Percentiles rank a stretch among this genome's conserved stretches.
These are phyloP conservation scores for Phytopythium litorale DNA, from an alignment of 352 stramenopile genomes.

Conservation along the genomic window DNA sequence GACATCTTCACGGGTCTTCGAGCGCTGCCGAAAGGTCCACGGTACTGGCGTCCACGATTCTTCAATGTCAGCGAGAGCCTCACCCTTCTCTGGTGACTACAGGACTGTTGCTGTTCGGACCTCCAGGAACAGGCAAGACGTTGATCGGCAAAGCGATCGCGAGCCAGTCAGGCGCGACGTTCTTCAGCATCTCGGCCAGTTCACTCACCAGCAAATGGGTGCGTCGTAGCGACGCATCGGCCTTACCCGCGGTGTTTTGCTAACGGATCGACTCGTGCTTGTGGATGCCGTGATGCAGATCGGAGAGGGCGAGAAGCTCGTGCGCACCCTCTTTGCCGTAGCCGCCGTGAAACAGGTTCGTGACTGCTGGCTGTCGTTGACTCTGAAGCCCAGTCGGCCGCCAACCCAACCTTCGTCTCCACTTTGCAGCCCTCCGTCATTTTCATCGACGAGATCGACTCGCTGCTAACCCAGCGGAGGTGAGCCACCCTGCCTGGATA, in stretches of 20 bases:
- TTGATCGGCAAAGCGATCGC: conserved; percentile 99
- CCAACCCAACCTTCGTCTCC: conserved; percentile 1
- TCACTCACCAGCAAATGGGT: conserved; percentile 99
- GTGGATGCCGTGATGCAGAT: conserved; percentile 59
- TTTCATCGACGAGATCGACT: conserved; percentile 99
- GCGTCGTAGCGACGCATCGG: background rate
- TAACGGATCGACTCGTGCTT: background rate
- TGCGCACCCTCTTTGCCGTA: conserved; percentile 96
- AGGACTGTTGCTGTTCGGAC: conserved; percentile 95
- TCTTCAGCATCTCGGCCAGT: conserved; percentile 99
- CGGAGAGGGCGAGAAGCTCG: conserved; percentile 98
- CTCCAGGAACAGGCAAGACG: conserved; percentile 96
- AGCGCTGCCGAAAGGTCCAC: conserved; percentile 84
- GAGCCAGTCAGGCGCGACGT: conserved; percentile 96
- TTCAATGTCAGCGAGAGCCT: background rate
- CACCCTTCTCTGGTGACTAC: background rate
- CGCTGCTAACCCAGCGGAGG: conserved; percentile 95
- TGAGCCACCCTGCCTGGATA: conserved; percentile 6
- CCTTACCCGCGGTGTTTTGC: background rate
- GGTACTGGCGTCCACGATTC: background rate
- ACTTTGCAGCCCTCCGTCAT: conserved; percentile 91
- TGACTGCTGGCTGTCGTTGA: background rate
- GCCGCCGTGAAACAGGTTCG: conserved; percentile 87
- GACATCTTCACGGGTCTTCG: conserved; percentile 97
- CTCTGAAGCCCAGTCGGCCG: background rate